Conservation (phyloP, 805 yeast species). For the Cyberlindnera maritima region DNA sequence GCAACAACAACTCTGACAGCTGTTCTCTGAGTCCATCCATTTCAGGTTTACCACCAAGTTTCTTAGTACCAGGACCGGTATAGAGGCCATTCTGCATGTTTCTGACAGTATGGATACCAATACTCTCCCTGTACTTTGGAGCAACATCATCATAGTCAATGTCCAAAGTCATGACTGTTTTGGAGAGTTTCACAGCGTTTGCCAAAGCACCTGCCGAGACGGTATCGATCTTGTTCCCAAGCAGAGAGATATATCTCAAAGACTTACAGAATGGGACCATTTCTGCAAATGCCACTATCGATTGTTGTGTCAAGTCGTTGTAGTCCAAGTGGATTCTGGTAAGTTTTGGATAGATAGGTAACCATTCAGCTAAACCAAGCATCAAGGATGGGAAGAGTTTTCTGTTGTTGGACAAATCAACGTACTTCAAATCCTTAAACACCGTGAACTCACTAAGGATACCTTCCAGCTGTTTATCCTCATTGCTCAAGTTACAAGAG, state of each 20-base stretch:
- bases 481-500: conserved; percentile 52
- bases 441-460: conserved; percentile 49
- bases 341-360: conserved; percentile 69
- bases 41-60: conserved; percentile 31
- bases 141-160: conserved; percentile 60
- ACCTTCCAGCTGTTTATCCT: conserved; percentile 29
- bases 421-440: conserved; percentile 58
- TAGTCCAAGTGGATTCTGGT: conserved; percentile 69
- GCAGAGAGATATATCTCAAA: conserved; percentile 62
- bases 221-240: conserved; percentile 63
- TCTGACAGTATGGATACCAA: conserved; percentile 76
- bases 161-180: conserved; percentile 62
- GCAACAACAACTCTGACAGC: conserved; percentile 38
- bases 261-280: conserved; percentile 65
- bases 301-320: conserved; percentile 53
- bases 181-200: conserved; percentile 62
- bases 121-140: conserved; percentile 54
- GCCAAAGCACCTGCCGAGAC: conserved; percentile 63
- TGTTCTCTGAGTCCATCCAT: conserved; percentile 59
- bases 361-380: conserved; percentile 48
- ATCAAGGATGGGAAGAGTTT: conserved; percentile 61
- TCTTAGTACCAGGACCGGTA: conserved; percentile 11
- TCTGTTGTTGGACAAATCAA: conserved; percentile 79
- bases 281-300: conserved; percentile 65
- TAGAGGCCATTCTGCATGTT: conserved; percentile 61